Evolutionary conservation across 1,284 basidiomycete species (phyloP), one percentile per base, ranked within the genome.

Genomic region (Cutaneotrichosporon cutaneum): DNA sequence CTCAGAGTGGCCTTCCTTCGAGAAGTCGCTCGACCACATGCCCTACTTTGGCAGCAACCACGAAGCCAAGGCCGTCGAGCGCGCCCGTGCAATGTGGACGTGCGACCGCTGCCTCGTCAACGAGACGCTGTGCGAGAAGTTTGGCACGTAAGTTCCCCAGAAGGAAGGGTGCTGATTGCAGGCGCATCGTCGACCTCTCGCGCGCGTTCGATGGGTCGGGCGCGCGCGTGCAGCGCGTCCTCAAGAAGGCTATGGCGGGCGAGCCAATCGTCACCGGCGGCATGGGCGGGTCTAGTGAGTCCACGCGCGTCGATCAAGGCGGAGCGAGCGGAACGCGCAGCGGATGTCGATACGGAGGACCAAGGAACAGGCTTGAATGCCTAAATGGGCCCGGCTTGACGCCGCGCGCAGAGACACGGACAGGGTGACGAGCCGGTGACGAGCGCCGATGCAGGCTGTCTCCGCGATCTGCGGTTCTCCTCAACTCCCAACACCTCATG

Each of bases 201-300:
- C 54, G 54, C 2, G 26, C 54, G n/a, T 56, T 56, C 18, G 48
- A 51, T 16, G 94, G 94, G 1, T 91, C 87, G 59, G 87, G 90
- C 16, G 88, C 88, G 32, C 83, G 94, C 44, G 81, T 96, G 5
- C 90, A 93, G 76, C 84, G 88, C 52, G 86, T 95, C 24, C 82
- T 97, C 51, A 88, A 89, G 73, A 88, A 90, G 74, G 94, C 92
- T 3, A 82, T 97, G 73, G 83, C 88, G 2, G 94, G 93, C 5
- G 84, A 88, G 64, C 92, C 93, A 1, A 86, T 96, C 26, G 94
- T 93, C 9, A 92, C 96, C 69, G 92, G 90, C 70, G 85, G 96
- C 39, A 77, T 97, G 30, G 94, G 94, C 50, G 92, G 94, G 7
- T 51, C 48, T 14, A 51, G 48, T 51, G 27, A 93, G 90, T 67